Evolutionary conservation across 2,329 filamentous ascomycete genomes (phyloP).

Genomic region (Seiridium unicorne): DNA sequence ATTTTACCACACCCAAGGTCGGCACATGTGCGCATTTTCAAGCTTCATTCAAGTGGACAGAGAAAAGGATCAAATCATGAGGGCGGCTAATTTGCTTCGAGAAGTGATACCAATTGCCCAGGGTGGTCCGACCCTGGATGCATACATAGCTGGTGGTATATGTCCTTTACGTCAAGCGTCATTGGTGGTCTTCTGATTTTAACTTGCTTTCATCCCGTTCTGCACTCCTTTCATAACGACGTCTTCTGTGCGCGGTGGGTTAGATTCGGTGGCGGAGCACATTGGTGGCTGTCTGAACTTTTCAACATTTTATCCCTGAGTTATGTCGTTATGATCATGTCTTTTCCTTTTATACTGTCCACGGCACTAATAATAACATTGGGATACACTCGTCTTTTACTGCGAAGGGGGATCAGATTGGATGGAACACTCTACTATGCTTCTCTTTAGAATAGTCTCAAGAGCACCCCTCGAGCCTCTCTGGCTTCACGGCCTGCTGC

Average conservation of each 20-base stretch:
- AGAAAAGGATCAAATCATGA: conserved; percentile 2
- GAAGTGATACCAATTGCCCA: neutral
- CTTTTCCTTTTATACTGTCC: neutral
- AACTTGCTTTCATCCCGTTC: neutral
- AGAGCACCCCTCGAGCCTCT: no score
- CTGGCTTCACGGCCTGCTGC: no score
- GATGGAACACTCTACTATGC: no score
- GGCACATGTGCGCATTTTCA: conserved; percentile 4
- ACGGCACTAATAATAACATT: neutral
- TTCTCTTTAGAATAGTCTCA: no score
- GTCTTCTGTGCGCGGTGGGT: neutral
- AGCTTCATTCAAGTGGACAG: neutral
- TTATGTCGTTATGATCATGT: conserved; percentile 4
- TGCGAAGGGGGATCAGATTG: neutral
- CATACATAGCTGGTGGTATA: conserved; percentile 4
- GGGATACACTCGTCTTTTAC: neutral
- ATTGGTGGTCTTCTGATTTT: neutral
- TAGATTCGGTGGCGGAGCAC: neutral
- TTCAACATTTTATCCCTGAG: neutral
- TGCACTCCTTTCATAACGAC: neutral
- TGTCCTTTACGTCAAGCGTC: neutral
- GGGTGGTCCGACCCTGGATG: neutral
- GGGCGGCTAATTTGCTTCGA: neutral
- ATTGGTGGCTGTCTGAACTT: neutral
- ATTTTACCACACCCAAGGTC: neutral